Conservation (phyloP, 441 rosid species). For the Omphalea diandra region DNA sequence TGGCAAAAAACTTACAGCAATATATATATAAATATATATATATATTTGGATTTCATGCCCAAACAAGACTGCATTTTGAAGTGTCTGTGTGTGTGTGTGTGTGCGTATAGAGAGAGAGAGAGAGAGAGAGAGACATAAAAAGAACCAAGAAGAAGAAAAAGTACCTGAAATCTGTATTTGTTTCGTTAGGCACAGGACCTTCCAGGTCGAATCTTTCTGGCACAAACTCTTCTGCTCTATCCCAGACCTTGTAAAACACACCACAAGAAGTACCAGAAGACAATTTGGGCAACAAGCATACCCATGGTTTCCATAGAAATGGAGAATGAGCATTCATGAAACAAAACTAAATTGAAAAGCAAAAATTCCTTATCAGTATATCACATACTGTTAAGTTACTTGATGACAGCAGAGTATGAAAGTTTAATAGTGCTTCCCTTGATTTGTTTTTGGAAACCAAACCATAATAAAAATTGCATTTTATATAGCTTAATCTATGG, state of each 20-base stretch:
- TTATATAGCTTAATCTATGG: no score
- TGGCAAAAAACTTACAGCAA: not conserved
- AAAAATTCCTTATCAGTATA: not conserved
- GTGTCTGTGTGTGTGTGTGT: no score
- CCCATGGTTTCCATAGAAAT: slow-evolving; percentile 2
- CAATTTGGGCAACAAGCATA: slow-evolving; percentile 2
- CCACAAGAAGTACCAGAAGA: not conserved
- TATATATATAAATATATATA: not conserved
- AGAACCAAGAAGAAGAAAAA: slow-evolving; percentile 6
- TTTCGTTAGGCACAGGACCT: slow-evolving; percentile 79
- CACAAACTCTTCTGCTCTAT: slow-evolving; percentile 78
- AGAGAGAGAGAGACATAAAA: not conserved
- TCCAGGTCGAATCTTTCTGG: slow-evolving; percentile 82
- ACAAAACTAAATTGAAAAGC: not conserved
- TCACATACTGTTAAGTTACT: not conserved
- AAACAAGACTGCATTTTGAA: not conserved
- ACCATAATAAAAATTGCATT: not conserved
- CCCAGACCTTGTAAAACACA: slow-evolving; percentile 71
- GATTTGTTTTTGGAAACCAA: not conserved
- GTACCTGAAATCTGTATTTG: slow-evolving; percentile 87
- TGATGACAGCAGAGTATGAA: not conserved
- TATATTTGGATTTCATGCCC: not conserved
- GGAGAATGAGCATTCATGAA: not conserved
- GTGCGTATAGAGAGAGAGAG: not conserved
- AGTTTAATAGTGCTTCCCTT: not conserved